Evolutionary conservation across 257 asterid species (phyloP).

Genomic region (Parsonsia alboflavescens): DNA sequence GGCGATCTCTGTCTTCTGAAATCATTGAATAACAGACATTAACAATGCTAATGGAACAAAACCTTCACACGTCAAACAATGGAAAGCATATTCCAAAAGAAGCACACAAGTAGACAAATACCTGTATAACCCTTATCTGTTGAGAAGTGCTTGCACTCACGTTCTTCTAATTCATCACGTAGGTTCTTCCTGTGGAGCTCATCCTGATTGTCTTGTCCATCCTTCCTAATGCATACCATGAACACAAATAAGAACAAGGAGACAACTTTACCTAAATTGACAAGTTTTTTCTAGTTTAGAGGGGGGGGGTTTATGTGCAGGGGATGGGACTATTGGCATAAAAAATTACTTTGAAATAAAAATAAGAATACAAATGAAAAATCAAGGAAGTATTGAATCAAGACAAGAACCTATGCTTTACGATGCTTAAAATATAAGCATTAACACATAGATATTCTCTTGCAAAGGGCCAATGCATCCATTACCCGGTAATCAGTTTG

Average conservation of each 20-base stretch:
- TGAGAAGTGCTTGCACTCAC: constrained; percentile 77
- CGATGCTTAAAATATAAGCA: not conserved
- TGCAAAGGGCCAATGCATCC: not conserved
- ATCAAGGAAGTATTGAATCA: not conserved
- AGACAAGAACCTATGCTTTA: not conserved
- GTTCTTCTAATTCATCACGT: constrained; percentile 71
- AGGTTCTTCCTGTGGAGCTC: constrained; percentile 70
- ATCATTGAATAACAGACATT: constrained; percentile 8
- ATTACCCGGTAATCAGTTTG: not conserved
- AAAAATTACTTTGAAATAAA: not conserved
- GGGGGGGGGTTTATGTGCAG: too few species aligned
- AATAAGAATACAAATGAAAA: not conserved
- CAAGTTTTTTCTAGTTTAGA: not conserved
- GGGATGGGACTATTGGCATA: not conserved
- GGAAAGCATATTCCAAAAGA: not conserved
- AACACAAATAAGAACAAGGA: not conserved
- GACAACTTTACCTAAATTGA: not conserved
- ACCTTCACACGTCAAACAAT: not conserved
- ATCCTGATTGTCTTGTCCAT: constrained; percentile 84
- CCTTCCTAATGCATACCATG: constrained; percentile 39
- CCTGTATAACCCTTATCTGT: constrained; percentile 37
- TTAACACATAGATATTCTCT: not conserved
- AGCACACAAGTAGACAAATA: not conserved
- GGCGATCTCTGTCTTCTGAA: constrained; percentile 89
- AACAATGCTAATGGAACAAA: not conserved